phyloP scores from a whole-genome alignment of 2,329 filamentous ascomycete species.

The Fusarium kyushuense region DNA sequence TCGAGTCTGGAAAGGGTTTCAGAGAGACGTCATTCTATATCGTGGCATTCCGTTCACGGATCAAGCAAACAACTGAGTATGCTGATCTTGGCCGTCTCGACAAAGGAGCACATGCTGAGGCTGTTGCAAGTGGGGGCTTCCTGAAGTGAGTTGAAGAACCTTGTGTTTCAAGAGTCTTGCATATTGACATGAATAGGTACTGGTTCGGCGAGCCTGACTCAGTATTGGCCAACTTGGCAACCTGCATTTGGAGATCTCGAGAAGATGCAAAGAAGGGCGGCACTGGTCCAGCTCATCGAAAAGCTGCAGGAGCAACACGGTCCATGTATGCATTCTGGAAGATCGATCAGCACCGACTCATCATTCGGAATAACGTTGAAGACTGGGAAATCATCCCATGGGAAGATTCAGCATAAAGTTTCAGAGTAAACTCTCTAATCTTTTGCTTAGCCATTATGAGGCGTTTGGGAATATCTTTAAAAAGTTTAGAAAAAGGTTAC shows the following conservation, averaged over 20 bases:
- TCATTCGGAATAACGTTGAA: slow-evolving; percentile 72
- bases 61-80: slow-evolving; percentile 75
- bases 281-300: slow-evolving; percentile 68
- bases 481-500: not conserved
- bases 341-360: slow-evolving; percentile 77
- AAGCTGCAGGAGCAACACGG: slow-evolving; percentile 74
- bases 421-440: not conserved
- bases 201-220: slow-evolving; percentile 85
- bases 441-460: not conserved
- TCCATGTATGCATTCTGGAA: slow-evolving; percentile 74
- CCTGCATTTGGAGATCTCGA: slow-evolving; percentile 74
- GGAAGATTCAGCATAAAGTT: slow-evolving; percentile 50
- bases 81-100: slow-evolving; percentile 79
- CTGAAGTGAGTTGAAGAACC: slow-evolving; percentile 70
- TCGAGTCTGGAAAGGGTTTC: slow-evolving; percentile 64
- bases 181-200: slow-evolving; percentile 66
- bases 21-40: slow-evolving; percentile 79
- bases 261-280: slow-evolving; percentile 71
- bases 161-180: not conserved
- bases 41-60: slow-evolving; percentile 82
- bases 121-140: slow-evolving; percentile 81
- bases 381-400: slow-evolving; percentile 74
- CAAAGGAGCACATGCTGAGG: slow-evolving; percentile 82
- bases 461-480: slow-evolving; percentile 5
- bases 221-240: slow-evolving; percentile 82